Evolutionary conservation across 2,329 filamentous ascomycete genomes (phyloP).

Genomic region (Elsinoe necatrix): DNA sequence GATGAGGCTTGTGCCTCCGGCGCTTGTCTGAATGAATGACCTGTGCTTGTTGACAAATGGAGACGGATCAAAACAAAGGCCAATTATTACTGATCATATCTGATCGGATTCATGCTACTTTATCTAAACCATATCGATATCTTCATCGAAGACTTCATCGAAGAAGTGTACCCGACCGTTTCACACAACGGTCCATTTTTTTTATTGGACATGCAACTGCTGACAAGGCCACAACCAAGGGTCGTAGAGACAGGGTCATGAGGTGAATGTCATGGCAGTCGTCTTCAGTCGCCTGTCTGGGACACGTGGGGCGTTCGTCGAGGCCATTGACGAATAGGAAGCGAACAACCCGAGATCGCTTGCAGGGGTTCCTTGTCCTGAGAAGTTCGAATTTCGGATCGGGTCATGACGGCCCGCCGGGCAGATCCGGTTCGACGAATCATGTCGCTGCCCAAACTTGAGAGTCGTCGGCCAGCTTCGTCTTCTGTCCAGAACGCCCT

Average conservation of each 20-base stretch:
- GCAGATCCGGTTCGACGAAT: constrained; percentile 5
- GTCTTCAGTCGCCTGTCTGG: constrained; percentile 2
- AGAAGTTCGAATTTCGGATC: not conserved
- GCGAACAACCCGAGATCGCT: not conserved
- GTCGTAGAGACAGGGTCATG: constrained; percentile 5
- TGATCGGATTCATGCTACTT: not conserved
- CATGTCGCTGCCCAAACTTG: constrained; percentile 1
- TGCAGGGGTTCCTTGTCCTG: not conserved
- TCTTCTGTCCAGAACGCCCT: not conserved
- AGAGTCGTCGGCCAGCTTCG: not conserved
- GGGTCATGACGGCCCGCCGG: not conserved
- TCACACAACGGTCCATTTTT: not conserved
- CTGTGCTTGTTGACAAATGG: not conserved
- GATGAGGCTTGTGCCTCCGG: not conserved
- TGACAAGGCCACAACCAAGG: not conserved
- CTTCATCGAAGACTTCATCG: not conserved
- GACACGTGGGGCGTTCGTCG: constrained; percentile 1
- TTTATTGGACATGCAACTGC: not conserved
- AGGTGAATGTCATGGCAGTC: constrained; percentile 8
- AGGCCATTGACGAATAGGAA: constrained; percentile 2
- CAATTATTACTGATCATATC: not conserved
- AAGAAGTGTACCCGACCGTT: constrained; percentile 4
- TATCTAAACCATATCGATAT: not conserved
- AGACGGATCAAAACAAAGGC: not conserved
- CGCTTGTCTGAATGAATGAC: not conserved